Evolutionary conservation across 192 early-diverging fungal species (phyloP), one percentile per base, ranked within the genome.

Genomic region (Obelidium mucronatum): DNA sequence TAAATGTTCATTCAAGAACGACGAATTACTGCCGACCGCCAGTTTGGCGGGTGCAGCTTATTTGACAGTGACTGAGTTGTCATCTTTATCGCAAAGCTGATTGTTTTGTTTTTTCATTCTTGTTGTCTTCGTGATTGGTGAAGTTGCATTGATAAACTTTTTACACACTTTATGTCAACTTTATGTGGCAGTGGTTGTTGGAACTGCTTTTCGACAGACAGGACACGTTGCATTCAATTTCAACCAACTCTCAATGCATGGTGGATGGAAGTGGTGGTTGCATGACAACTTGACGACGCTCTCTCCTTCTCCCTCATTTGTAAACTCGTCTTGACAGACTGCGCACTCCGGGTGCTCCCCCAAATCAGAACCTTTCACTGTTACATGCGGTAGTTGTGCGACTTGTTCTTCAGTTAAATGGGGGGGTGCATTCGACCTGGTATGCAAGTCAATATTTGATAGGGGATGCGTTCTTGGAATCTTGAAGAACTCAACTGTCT

Each of bases 201-300:
- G n/a, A 58, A 90, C 79, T 3, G 80, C 67, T 34, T 86, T 81
- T 59, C 90, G 80, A 70, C 95, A 97, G 31, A 95, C 93, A 28
- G 95, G 95, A 81, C 95, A 97, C 8, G 95, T 94, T 30, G 72
- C 96, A 72, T 97, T 97, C 63, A 97, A 86, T 75, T 93, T 93
- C 53, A 98, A 85, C 97, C 97, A 98, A 40, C 91, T 90, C 55
- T 92, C 91, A 61, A 97, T 93, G 78, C 97, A 98, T 3, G 88
- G 85, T 4, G 89, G 87, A 77, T 98, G 97, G 74, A 96, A 97
- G 67, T 93, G 71, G 74, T 98, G 97, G 53, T 89, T 87, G 84
- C 97, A 98, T 6, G 93, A 92, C 54, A 97, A 76, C 75, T 84
- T 80, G 24, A 92, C 75, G 19, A 87, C 89, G n/a, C n/a, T n/a